Evolutionary conservation across 2,329 filamentous ascomycete species (phyloP).

Genomic region (Pezicula radicicola): DNA sequence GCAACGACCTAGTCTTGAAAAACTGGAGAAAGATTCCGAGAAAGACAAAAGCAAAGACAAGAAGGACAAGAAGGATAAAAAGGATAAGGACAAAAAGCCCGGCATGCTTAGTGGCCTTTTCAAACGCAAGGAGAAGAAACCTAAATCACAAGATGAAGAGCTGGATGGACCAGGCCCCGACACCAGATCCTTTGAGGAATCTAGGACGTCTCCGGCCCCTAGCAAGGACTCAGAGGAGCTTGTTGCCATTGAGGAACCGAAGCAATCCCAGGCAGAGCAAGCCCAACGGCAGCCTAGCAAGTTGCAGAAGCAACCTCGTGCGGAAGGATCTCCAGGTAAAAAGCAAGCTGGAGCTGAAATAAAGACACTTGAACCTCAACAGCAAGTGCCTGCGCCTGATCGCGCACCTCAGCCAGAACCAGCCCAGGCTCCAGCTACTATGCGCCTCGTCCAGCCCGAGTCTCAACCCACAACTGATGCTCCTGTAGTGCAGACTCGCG

Average conservation of each 20-base stretch:
- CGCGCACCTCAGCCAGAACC: slow-evolving; percentile 17
- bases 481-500: slow-evolving; percentile 25
- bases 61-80: slow-evolving; percentile 59
- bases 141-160: slow-evolving; percentile 51
- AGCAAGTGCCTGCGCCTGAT: slow-evolving; percentile 15
- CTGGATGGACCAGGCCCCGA: slow-evolving; percentile 27
- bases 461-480: slow-evolving; percentile 15
- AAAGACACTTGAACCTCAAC: slow-evolving; percentile 15
- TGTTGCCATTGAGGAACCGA: slow-evolving; percentile 18
- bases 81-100: slow-evolving; percentile 47
- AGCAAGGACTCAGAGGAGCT: slow-evolving; percentile 30
- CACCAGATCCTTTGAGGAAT: slow-evolving; percentile 41
- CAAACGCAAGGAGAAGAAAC: slow-evolving; percentile 38
- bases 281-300: slow-evolving; percentile 61
- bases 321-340: slow-evolving; percentile 22
- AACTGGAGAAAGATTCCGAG: slow-evolving; percentile 64
- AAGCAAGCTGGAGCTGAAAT: slow-evolving; percentile 19
- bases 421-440: too few species aligned
- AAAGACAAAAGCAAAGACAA: slow-evolving; percentile 68
- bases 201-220: slow-evolving; percentile 23
- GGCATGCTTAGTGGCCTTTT: slow-evolving; percentile 64
- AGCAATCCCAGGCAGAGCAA: slow-evolving; percentile 17
- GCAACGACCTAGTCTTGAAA: slow-evolving; percentile 69
- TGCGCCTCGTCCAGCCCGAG: slow-evolving; percentile 19
- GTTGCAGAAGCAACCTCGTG: slow-evolving; percentile 60